Base-by-base conservation (phyloP, 2,329 filamentous ascomycete species). In the Fusarium agapanthi region DNA sequence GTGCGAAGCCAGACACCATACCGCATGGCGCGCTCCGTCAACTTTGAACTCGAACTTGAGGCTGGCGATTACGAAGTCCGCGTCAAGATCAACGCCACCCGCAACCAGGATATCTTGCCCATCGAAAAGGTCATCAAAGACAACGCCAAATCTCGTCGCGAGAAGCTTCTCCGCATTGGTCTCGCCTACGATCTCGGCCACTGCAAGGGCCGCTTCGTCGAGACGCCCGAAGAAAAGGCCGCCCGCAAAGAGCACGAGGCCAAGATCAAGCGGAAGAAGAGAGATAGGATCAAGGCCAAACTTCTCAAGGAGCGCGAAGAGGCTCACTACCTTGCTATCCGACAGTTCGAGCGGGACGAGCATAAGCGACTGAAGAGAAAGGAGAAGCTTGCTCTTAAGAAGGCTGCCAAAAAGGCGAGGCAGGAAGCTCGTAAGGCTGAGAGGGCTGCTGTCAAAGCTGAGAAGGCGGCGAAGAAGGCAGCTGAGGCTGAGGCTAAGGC, bases 341-440 rank as follows among this genome's bases (percentile, higher is more conserved):
- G 81, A 53, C 79, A 82, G 35, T 80, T 81, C 47, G 79, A 81
- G 45, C 84, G 81, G 59, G 67, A 70, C 4, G 67, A 78, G 38
- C 76, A 72, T 22, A 73, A 54, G 30, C 59, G 63, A 8, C 54
- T 71, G 75, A 91, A 90, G 77, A 94, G 93, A 80, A 95, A 93
- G 83, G 95, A 94, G 81, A 94, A 92, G 83, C 93, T 92, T 85
- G 95, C 93, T 87, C 88, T 88, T 35, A 93, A 91, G 81, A 93
- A 93, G 84, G 88, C 91, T 11, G 74, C 84, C 67, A 80, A 83
- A 51, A 80, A 78, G 66, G 70, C 66, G 5, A 72, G 53, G 35
- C 60, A 65, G 32, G 67, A 55, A 6, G 68, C 71, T 6, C 61
- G 54, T 0, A 67, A 67, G 28, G 72, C 72, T n/a, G 73, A 70